Base-by-base conservation (phyloP, 2,329 filamentous ascomycete genomes). In the Trichoderma asperellum region DNA sequence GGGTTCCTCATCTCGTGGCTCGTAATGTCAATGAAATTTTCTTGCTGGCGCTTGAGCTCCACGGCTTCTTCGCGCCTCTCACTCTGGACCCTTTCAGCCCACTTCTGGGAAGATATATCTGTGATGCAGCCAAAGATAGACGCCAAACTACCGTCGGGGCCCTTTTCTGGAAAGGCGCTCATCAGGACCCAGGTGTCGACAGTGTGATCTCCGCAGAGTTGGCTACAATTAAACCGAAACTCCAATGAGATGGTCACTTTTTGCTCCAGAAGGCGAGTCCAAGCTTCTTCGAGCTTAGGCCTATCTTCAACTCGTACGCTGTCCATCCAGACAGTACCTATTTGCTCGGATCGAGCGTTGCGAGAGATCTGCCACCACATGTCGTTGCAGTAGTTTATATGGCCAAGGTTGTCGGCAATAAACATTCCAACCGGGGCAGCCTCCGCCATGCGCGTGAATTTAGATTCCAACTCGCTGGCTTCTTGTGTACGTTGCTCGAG, bases 361-460 rank as follows among this genome's bases (percentile, higher is more conserved):
- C 90, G 83, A 0, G 91, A 91, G 40, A 94, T 92, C 72, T 88
- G 84, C 86, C 85, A 89, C 87, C 87, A 96, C 76, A 91, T 92
- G 71, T 94, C 91, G 76, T 96, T 96, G 76, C 90, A 92, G 76
- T 93, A 96, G 11, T 87, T 92, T 73, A 96, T 92, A 29, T 86
- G 82, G 4, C 93, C 92, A 52, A 83, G 79, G 0, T 87, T 84
- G 75, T 93, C 87, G n/a, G 92, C 91, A 73, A 96, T 94, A 77
- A 95, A 95, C 81, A 96, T 91, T 34, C 92, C 93, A 1, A 94
- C 92, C 0, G 92, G 92, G 0, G 92, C 91, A 72, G 93, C 92
- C 75, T 94, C 92, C 2, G 92, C 92, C 91, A 96, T 94, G 56
- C 92, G 86, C 0, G 91, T 93, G 76, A 96, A 96, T 69, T 91